These are phyloP conservation scores for Penicillium angulare DNA, from an alignment of 495 filamentous ascomycete species.

Conservation along the genomic window DNA sequence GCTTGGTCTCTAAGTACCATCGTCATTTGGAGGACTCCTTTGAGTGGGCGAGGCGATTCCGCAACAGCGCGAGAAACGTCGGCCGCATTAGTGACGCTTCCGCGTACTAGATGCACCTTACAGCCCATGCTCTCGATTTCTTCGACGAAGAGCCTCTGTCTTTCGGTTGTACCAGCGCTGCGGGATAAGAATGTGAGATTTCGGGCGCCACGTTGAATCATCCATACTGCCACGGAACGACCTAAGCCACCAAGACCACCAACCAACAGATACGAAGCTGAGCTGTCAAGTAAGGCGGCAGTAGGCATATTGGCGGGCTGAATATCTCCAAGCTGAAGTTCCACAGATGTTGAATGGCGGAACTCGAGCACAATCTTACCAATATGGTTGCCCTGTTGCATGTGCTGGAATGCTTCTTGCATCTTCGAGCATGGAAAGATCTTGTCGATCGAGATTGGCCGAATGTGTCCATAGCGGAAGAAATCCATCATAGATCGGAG, in stretches of 20 bases:
- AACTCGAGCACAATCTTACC: conserved; percentile 27
- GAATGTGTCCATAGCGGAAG: conserved; percentile 6
- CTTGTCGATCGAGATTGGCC: conserved; percentile 34
- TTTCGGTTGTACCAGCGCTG: neutral
- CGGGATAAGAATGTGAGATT: conserved; percentile 45
- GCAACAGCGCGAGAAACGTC: conserved; percentile 19
- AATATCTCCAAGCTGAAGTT: no score
- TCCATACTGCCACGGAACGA: conserved; percentile 52
- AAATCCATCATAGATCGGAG: no score
- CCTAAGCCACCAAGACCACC: conserved; percentile 56
- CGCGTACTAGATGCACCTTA: conserved; percentile 13
- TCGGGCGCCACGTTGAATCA: conserved; percentile 54
- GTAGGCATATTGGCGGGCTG: no score
- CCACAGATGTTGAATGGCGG: no score
- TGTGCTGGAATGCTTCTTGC: conserved; percentile 45
- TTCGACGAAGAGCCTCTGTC: neutral
- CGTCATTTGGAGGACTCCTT: conserved; percentile 35
- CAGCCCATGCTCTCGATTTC: conserved; percentile 20
- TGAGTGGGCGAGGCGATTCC: conserved; percentile 13
- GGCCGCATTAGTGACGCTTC: conserved; percentile 11
- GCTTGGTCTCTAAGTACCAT: conserved; percentile 34
- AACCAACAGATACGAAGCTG: neutral
- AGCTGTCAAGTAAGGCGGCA: no score
- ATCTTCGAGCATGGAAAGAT: conserved; percentile 39
- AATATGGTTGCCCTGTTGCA: conserved; percentile 43